Conservation (phyloP, 441 rosid species). For the Monsonia emarginata region DNA sequence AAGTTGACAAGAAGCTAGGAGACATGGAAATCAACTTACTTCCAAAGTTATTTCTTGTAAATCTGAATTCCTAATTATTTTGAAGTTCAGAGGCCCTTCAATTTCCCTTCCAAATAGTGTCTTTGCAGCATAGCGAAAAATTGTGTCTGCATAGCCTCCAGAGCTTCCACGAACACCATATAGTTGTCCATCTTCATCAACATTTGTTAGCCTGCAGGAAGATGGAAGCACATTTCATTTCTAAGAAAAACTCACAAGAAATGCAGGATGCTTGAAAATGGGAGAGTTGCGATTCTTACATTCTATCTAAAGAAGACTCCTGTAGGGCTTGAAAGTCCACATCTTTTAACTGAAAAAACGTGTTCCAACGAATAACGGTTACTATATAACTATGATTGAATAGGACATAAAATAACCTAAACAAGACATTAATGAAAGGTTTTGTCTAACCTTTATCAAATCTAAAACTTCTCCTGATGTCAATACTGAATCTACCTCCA, state of each 20-base stretch:
- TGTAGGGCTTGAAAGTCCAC: slow-evolving; percentile 53
- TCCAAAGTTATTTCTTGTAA: slow-evolving; percentile 67
- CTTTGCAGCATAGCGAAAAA: slow-evolving; percentile 59
- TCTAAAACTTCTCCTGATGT: slow-evolving; percentile 83
- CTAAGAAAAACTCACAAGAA: not conserved
- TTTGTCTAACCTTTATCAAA: slow-evolving; percentile 54
- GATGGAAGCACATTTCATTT: not conserved
- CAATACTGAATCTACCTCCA: slow-evolving; percentile 87
- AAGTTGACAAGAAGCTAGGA: not conserved
- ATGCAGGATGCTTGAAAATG: not conserved
- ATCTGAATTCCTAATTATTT: slow-evolving; percentile 66
- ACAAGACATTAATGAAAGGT: slow-evolving; percentile 7
- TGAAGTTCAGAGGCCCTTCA: slow-evolving; percentile 56
- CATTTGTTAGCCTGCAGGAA: slow-evolving; percentile 56
- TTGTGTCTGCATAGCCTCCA: slow-evolving; percentile 84
- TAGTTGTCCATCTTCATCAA: slow-evolving; percentile 58
- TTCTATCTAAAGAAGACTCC: slow-evolving; percentile 59
- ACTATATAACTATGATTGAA: not conserved
- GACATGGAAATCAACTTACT: slow-evolving; percentile 37
- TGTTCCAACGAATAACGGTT: not conserved
- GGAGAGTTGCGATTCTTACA: slow-evolving; percentile 36
- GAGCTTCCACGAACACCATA: slow-evolving; percentile 84
- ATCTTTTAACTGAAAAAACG: slow-evolving; percentile 50
- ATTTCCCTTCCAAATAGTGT: slow-evolving; percentile 53
- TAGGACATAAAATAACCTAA: not conserved